Percentiles rank a stretch among this genome's conserved stretches.
Conservation (phyloP, 306 rosid genomes). For the Prunus padus region DNA sequence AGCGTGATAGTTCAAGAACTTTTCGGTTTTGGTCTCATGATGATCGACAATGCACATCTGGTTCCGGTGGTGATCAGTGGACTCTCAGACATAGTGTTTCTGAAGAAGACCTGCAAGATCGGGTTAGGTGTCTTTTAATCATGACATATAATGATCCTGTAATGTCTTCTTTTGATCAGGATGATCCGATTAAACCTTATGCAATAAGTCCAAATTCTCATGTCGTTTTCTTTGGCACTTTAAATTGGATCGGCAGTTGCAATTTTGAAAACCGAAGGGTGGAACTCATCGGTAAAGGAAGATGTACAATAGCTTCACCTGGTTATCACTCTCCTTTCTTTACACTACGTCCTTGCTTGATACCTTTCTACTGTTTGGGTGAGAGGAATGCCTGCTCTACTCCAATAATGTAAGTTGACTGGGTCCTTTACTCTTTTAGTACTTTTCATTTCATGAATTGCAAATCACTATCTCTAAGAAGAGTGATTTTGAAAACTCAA, state of each 20-base stretch:
- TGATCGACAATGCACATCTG: neutral
- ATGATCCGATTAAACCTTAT: neutral
- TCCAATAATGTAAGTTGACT: too few relatives aligned
- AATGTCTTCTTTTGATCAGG: too few relatives aligned
- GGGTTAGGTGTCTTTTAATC: too few relatives aligned
- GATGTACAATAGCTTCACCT: neutral
- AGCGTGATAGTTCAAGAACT: neutral
- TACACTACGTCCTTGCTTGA: neutral
- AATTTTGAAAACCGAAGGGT: neutral
- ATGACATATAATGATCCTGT: too few relatives aligned
- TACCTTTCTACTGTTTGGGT: too few relatives aligned
- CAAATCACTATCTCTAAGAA: too few relatives aligned
- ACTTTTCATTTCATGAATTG: too few relatives aligned
- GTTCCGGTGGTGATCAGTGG: neutral
- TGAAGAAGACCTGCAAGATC: too few relatives aligned
- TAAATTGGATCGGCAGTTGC: neutral
- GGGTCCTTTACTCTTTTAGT: too few relatives aligned
- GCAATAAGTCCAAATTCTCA: slow-evolving; percentile 6
- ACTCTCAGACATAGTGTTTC: neutral
- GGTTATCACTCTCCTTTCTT: neutral
- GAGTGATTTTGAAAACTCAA: too few relatives aligned
- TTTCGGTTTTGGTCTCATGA: neutral
- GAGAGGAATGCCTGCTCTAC: too few relatives aligned
- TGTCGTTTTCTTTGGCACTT: neutral
- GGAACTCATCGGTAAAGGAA: neutral